phyloP scores from a whole-genome alignment of 495 filamentous ascomycete species.

The Trichoderma virens region DNA sequence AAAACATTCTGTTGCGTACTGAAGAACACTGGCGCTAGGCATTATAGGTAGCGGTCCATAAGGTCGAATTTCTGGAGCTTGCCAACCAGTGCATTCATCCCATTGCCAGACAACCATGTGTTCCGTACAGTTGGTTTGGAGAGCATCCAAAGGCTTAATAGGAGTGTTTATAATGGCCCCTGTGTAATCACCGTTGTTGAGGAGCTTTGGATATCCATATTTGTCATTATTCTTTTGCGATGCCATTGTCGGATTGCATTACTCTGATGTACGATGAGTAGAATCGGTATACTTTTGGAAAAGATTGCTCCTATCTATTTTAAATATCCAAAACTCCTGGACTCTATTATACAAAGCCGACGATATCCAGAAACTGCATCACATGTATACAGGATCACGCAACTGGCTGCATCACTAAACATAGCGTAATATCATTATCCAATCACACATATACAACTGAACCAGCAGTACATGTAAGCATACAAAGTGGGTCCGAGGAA shows the following conservation, averaged over 20 bases:
- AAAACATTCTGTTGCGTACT: conserved; percentile 91
- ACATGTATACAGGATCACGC: too few species aligned
- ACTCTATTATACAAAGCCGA: too few species aligned
- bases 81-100: conserved; percentile 63
- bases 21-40: conserved; percentile 73
- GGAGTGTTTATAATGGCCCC: neutral
- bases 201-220: neutral
- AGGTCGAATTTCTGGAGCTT: conserved; percentile 68
- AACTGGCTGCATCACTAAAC: too few species aligned
- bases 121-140: conserved; percentile 64
- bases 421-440: too few species aligned
- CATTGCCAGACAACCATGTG: conserved; percentile 81
- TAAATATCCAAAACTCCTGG: too few species aligned
- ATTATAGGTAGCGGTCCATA: conserved; percentile 74
- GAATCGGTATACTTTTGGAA: neutral
- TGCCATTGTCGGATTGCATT: neutral
- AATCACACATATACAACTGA: too few species aligned
- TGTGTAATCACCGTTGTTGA: neutral
- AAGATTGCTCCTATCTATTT: neutral
- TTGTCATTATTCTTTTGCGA: neutral
- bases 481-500: neutral
- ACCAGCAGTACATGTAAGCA: too few species aligned
- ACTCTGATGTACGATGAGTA: neutral
- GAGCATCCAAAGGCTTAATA: neutral
- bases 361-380: too few species aligned